Base-by-base conservation (phyloP, 768 basidiomycete genomes). In the Hygrophoropsis aurantiaca region DNA sequence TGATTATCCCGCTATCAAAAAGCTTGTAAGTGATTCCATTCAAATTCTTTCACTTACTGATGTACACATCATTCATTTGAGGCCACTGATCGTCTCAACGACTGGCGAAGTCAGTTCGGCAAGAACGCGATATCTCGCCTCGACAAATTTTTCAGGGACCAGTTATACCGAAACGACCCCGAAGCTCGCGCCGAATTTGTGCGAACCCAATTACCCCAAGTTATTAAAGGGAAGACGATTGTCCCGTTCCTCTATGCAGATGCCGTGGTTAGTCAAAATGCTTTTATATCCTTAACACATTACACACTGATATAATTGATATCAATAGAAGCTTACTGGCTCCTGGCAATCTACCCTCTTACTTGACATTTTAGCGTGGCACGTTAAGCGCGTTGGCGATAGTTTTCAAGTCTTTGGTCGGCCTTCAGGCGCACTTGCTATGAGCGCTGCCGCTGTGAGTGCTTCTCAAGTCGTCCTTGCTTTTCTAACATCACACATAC, bases 11-110 rank as follows among this genome's bases (percentile, higher is more conserved):
- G 36, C 36, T 21, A 38, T 46, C 13, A 46, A 38, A 26, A 46
- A 46, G 27, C 21, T 37, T 20, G 44, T 46, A 19, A 16, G 23
- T 25, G 24, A 5, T 3, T 41, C 11, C 16, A n/a, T 24, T 41
- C 21, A 19, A n/a, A 41, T 11, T 41, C 27, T 30, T 30, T 30
- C 27, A 30, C 27, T 30, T 30, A 30, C 27, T 13, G 6, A 7
- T 30, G 27, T n/a, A 30, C 27, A 30, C 6, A 7, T 6, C 27
- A 30, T 30, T 6, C 27, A 30, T 30, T 30, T 30, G 27, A 46
- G 44, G 44, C 34, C 44, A 46, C 34, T 18, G 44, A 46, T 38
- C 23, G 35, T 25, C 35, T 46, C 20, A 46, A 46, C 27, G 36
- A 46, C 21, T 46, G 44, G 44, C 4, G 25, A 25, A 46, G 44